phyloP scores from a whole-genome alignment of 176 grass and related monocot species.

The Carex kokanica region DNA sequence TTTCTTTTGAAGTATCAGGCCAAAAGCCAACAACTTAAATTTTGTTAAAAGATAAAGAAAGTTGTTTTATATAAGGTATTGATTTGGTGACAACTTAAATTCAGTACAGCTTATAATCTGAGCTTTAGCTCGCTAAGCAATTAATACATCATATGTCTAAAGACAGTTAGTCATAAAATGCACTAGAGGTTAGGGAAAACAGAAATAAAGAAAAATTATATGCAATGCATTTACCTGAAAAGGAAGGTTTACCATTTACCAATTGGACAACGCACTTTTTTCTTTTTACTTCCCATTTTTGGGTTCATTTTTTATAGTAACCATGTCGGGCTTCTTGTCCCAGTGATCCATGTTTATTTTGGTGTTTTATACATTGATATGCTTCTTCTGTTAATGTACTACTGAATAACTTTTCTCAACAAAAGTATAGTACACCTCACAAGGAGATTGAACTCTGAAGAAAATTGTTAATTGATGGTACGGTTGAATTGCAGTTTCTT shows the following conservation, averaged over 20 bases:
- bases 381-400: background rate
- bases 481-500: slow-evolving; percentile 27
- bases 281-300: background rate
- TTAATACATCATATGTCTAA: background rate
- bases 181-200: background rate
- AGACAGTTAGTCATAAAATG: background rate
- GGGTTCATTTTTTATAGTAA: background rate
- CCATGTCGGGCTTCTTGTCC: background rate
- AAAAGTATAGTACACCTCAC: background rate
- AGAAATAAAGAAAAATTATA: background rate
- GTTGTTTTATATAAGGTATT: too few species aligned
- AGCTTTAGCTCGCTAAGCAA: too few species aligned
- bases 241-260: too few species aligned
- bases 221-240: background rate
- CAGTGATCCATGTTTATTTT: background rate
- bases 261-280: background rate
- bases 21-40: too few species aligned
- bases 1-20: too few species aligned
- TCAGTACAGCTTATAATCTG: too few species aligned
- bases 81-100: too few species aligned
- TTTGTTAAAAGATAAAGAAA: too few species aligned
- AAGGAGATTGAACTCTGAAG: background rate
- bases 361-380: background rate
- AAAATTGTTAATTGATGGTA: background rate
- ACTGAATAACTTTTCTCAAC: background rate